A percentile compares a stretch with the other conserved stretches of the same genome.
These are phyloP conservation scores for Sarocladium kiliense DNA, from an alignment of 2,329 filamentous ascomycete species.

Conservation along the genomic window DNA sequence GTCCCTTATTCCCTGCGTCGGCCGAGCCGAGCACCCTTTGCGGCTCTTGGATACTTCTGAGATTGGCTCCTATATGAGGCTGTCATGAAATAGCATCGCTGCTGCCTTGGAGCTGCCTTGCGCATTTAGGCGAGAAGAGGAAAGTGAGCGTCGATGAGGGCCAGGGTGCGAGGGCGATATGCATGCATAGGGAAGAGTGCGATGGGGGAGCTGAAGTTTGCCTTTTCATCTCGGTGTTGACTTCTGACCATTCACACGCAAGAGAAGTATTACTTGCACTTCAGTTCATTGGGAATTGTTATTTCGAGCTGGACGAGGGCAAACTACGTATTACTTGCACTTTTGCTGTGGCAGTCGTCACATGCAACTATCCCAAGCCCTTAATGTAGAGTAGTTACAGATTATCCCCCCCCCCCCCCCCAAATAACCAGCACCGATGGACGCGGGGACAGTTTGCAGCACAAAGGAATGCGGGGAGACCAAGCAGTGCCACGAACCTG, in stretches of 20 bases:
- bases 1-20: not conserved
- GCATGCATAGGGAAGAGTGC: no score
- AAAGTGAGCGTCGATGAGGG: not conserved
- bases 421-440: no score
- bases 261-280: not conserved
- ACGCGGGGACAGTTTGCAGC: not conserved
- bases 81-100: not conserved
- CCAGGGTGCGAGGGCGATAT: no score
- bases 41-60: no score
- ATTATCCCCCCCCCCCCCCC: no score
- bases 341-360: not conserved
- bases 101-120: constrained; percentile 4
- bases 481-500: not conserved
- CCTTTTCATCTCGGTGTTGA: no score
- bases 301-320: not conserved
- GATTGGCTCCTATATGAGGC: no score
- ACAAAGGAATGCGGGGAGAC: not conserved
- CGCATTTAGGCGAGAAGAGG: not conserved
- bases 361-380: no score
- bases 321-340: not conserved
- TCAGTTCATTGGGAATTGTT: not conserved
- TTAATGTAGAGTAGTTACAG: no score
- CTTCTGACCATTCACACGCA: no score
- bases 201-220: not conserved
- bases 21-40: not conserved